A percentile compares a stretch with the other conserved stretches of the same genome.
phyloP scores from a whole-genome alignment of 106 monocot genomes.

The Posidonia australis region DNA sequence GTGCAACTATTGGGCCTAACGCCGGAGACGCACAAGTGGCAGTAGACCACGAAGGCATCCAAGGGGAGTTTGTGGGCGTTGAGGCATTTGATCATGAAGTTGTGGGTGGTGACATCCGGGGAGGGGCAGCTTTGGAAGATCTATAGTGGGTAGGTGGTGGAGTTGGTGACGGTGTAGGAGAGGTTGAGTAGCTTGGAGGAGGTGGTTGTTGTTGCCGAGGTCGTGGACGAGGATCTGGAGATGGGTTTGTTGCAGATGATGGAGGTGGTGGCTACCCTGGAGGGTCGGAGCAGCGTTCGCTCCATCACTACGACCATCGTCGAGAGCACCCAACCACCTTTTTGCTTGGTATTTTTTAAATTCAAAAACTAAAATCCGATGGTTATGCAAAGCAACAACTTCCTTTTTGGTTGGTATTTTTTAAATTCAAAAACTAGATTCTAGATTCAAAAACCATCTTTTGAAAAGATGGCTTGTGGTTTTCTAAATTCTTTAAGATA shows the following conservation, averaged over 20 bases:
- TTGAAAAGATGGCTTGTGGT: too few species aligned
- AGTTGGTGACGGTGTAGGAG: conserved; percentile 15
- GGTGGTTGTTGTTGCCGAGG: conserved; percentile 3
- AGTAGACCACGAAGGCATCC: conserved; percentile 5
- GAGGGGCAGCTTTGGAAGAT: neutral
- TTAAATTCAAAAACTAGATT: too few species aligned
- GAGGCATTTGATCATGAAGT: conserved; percentile 32
- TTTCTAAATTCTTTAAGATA: too few species aligned
- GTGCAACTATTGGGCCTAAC: conserved; percentile 36
- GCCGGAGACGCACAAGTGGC: conserved; percentile 8
- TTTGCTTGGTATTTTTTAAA: too few species aligned
- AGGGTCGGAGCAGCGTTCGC: neutral
- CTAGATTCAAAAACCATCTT: too few species aligned
- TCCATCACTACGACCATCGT: neutral
- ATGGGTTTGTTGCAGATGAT: conserved; percentile 26
- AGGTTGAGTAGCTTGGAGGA: conserved; percentile 29
- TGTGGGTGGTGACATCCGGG: conserved; percentile 25
- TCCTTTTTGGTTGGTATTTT: too few species aligned
- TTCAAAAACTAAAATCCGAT: too few species aligned
- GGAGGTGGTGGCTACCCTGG: neutral
- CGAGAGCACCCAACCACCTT: too few species aligned
- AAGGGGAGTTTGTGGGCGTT: neutral
- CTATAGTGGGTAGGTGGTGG: conserved; percentile 2
- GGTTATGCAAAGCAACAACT: too few species aligned
- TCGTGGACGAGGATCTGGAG: conserved; percentile 27